Conservation (phyloP, 208 protist species). For the Acanthamoeba sp. region DNA sequence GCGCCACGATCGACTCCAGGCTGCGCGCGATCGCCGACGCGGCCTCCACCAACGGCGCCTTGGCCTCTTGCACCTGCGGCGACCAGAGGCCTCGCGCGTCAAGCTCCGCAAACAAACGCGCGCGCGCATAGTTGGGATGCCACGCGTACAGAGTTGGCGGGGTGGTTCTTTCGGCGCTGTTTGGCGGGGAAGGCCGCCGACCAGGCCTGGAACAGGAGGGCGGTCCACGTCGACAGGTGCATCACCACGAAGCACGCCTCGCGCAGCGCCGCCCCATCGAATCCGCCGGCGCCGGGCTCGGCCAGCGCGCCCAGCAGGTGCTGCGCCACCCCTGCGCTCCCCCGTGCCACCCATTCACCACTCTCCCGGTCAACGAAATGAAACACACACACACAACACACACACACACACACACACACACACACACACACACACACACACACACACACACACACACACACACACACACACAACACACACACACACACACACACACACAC, state of each 20-base stretch:
- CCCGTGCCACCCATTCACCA: neutral
- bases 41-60: neutral
- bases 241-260: conserved; percentile 23
- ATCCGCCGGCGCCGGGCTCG: neutral
- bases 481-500: too few species aligned
- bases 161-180: conserved; percentile 53
- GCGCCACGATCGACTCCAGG: neutral
- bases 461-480: too few species aligned
- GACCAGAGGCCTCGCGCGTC: too few species aligned
- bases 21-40: neutral
- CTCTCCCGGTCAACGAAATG: neutral
- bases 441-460: too few species aligned
- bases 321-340: neutral
- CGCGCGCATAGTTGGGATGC: neutral
- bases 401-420: too few species aligned
- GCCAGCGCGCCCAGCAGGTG: neutral
- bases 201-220: conserved; percentile 18
- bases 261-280: neutral
- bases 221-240: neutral
- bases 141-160: conserved; percentile 9
- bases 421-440: too few species aligned
- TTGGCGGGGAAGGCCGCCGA: conserved; percentile 36
- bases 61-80: neutral
- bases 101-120: neutral
- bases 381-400: too few species aligned